Percentiles rank a stretch among this genome's conserved stretches.
Conservation (phyloP, 306 rosid species). For the Sechiopsis laciniata region DNA sequence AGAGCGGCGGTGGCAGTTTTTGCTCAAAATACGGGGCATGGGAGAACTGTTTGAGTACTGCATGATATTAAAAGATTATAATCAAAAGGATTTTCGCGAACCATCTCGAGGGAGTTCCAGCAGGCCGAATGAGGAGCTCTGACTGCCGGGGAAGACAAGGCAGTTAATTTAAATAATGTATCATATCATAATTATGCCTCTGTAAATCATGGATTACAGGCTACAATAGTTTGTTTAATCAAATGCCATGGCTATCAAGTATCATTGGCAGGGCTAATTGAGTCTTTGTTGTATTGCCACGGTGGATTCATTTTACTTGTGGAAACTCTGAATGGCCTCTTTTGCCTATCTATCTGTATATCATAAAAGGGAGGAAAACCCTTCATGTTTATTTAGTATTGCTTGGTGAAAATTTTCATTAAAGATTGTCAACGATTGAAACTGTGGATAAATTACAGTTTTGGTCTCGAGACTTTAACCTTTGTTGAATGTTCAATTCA, state of each 20-base stretch:
- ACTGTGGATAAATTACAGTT: too few relatives aligned
- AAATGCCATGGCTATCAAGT: not conserved
- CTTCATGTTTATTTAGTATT: not conserved
- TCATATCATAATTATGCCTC: slow-evolving; percentile 4
- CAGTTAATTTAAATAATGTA: not conserved
- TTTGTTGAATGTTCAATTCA: too few relatives aligned
- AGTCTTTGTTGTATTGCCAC: not conserved
- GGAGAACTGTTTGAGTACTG: slow-evolving; percentile 61
- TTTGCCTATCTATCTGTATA: not conserved
- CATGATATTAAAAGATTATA: slow-evolving; percentile 22
- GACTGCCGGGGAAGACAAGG: not conserved
- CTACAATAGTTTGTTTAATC: not conserved
- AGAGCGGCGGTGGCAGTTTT: slow-evolving; percentile 86
- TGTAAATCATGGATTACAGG: not conserved
- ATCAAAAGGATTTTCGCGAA: not conserved
- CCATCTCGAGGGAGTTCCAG: not conserved
- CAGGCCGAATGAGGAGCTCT: not conserved
- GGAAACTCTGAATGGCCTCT: not conserved
- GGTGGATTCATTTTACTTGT: not conserved
- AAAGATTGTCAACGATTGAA: not conserved
- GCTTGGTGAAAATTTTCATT: not conserved
- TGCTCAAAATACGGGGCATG: slow-evolving; percentile 84
- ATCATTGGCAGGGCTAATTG: not conserved
- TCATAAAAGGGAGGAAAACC: not conserved
- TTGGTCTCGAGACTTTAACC: too few relatives aligned